Percentiles rank a stretch among this genome's conserved stretches.
Evolutionary conservation across 78 protist species (phyloP).

Genomic region (Pigoraptor vietnamica): DNA sequence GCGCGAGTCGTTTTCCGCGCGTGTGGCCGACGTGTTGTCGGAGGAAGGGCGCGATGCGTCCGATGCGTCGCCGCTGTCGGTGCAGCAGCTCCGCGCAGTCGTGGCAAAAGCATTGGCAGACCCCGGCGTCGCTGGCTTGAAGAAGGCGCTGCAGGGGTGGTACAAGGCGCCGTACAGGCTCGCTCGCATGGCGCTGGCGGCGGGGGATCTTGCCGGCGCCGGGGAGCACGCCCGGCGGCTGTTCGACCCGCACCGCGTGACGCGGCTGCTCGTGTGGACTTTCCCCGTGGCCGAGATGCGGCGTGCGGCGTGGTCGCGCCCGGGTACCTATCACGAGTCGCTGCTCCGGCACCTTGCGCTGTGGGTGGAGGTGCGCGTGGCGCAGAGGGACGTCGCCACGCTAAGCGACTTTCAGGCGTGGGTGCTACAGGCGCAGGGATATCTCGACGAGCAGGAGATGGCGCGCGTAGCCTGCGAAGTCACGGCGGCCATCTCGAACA

Average conservation of each 20-base stretch:
- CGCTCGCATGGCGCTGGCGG: not conserved
- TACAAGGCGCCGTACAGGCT: not conserved
- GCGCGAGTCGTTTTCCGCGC: not conserved
- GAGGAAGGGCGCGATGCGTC: not conserved
- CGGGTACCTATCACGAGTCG: not conserved
- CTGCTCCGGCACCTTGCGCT: not conserved
- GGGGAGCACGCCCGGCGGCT: not conserved
- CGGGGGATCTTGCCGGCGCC: not conserved
- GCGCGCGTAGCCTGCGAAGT: not conserved
- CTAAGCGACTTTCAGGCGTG: not conserved
- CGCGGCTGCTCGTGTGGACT: not conserved
- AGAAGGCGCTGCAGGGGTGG: not conserved
- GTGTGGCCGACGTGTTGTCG: not conserved
- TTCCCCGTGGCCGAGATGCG: not conserved
- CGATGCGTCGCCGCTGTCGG: not conserved
- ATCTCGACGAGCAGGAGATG: not conserved
- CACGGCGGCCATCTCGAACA: not conserved
- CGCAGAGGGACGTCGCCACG: not conserved
- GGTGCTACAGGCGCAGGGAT: not conserved
- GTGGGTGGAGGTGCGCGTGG: not conserved
- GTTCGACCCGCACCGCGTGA: not conserved
- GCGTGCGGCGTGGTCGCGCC: not conserved
- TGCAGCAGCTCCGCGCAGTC: not conserved
- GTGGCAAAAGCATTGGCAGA: not conserved
- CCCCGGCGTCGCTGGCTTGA: not conserved